Base-by-base conservation (phyloP, 768 basidiomycete genomes). In the Lentinula lateritia region DNA sequence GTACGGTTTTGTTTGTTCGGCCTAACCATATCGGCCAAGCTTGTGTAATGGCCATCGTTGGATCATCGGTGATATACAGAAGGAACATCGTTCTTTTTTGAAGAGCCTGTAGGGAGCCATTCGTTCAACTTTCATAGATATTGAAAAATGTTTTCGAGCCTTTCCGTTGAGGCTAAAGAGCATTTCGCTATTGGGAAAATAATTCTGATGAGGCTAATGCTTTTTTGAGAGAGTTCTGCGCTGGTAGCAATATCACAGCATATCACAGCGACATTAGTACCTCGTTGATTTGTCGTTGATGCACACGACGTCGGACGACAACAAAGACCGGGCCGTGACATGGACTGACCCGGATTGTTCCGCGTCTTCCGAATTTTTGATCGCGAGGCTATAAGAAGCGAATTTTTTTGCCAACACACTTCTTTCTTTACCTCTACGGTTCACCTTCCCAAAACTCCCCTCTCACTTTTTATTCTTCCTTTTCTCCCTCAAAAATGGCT, bases 391-490 rank as follows among this genome's bases (percentile, higher is more conserved):
- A 52, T 34, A 56, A 56, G 46, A 48, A 48, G 46, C 46, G 20
- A 56, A 56, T 43, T 56, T 56, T 56, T 39, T 20, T 2, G 20
- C 46, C 20, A 23, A 48, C 46, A 56, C 55, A 41, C 55, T 56
- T 56, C 34, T 23, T 9, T 56, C 39, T 56, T 39, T 23, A 54
- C 53, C 53, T 54, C n/a, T 45, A 36, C 34, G 36, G 53, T 59
- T 18, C 34, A 36, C 58, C 45, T 18, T 48, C 7, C 34, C 42
- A 58, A 43, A 39, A 58, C 58, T 60, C 59, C 59, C 59, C 36
- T 35, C 59, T 60, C 59, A 50, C 20, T 58, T 46, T 52, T 50
- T 60, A n/a, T 20, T 60, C 16, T 42, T 28, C 41, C 41, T 50
- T 52, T 45, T 23, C 20, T 36, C 39, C 32, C 38, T 38, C 6